Evolutionary conservation across 345 rosid genomes (phyloP), one percentile per base, ranked within the genome.

Genomic region (Hibiscus mutabilis): DNA sequence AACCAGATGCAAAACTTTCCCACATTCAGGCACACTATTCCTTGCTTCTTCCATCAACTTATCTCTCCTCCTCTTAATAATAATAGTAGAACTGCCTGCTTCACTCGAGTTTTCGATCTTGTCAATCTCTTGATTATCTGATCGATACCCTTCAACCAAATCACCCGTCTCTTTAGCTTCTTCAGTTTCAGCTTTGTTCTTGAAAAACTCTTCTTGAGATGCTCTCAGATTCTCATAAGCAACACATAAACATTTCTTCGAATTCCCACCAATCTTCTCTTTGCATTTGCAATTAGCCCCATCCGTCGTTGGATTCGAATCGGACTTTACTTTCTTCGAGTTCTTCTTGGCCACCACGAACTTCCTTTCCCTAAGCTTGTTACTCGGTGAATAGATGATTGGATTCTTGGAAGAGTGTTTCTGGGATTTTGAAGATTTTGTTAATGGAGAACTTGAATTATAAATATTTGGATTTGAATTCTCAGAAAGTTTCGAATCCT

Each of bases 61-160:
- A 2, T 78, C 96, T 81, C 99, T 90, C 79, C 86, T 73, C 47
- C 99, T 90, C 88, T 95, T 95, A 74, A 84, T 95, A n/a, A n/a
- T n/a, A 74, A 82, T 68, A 11, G 87, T 87, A 63, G 86, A 82
- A 78, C 22, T 40, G 13, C 80, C 86, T 1, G 42, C 58, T 60
- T 70, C 40, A 14, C 53, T 79, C 33, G 55, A 73, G n/a, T 69
- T 78, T 37, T 56, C 82, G 0, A 60, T 67, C 62, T 60, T 82
- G 3, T 52, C 76, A 15, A 56, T 15, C 68, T 65, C 81, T 55
- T 19, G 40, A 10, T 27, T 55, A 24, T 77, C 81, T 5, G 75
- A 73, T 66, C 66, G 76, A 71, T 57, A 47, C 63, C 42, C 79
- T 29, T 73, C 79, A 60, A 64, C 76, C 75, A 47, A 66, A 69